Base-by-base conservation (phyloP, 495 filamentous ascomycete genomes). In the Hypoxylon fragiforme region DNA sequence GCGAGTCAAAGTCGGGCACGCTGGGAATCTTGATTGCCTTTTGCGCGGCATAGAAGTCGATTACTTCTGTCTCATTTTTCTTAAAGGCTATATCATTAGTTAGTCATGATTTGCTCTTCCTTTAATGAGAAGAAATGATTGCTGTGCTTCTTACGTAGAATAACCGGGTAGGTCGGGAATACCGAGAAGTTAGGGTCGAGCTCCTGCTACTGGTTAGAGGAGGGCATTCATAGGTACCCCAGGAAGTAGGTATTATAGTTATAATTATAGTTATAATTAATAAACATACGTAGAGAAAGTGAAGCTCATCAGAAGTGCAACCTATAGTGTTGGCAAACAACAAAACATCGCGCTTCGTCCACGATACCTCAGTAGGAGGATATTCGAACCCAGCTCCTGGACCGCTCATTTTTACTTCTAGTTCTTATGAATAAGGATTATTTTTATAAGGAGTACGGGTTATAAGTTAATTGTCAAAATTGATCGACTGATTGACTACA, bases 321-420 rank as follows among this genome's bases (percentile, higher is more conserved):
- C 91, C 91, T 65, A 95, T 92, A 71, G 85, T 89, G 71, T 89
- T 86, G 28, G 91, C 90, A 67, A 95, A 95, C 20, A 95, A 81
- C 58, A 95, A 76, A 18, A 84, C 81, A 76, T 96, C 91, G 34
- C 91, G 81, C 82, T 94, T 91, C 58, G 88, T 73, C 91, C 90
- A 95, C 59, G 84, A 79, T 3, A 95, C 89, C 60, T 83, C 79
- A 61, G 80, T 67, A 31, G 82, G 57, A 42, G 87, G 86, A 65
- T 86, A 92, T 73, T 92, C 84, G 72, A 89, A 88, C 56, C 90
- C 89, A 63, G 78, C 87, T 62, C 88, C 89, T 57, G 87, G 87
- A 39, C 76, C 74, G 49, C 70, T 64, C 74, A 77, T 78, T 16
- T 55, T 73, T 3, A 39, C 2, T 31, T 51, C 22, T 13, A 12